Evolutionary conservation across 768 basidiomycete species (phyloP), one percentile per base, ranked within the genome.

Genomic region (Boletus fagicola): DNA sequence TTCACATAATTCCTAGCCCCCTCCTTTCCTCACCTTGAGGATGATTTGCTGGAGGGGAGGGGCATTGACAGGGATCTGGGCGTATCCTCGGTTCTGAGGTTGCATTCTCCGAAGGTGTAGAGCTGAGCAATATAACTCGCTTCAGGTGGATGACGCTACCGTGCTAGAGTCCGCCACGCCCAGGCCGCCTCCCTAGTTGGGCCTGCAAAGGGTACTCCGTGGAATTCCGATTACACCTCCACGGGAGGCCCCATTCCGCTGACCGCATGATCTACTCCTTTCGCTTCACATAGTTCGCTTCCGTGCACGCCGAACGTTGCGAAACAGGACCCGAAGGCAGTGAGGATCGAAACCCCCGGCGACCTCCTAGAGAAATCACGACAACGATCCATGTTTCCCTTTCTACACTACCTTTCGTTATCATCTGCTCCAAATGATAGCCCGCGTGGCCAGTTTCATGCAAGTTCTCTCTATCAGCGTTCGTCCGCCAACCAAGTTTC

Each of bases 201-300:
- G 38, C 18, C 43, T 48, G 22, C 55, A 53, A 42, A 45, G 43
- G 47, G 3, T 31, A 53, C 51, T 49, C 62, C 70, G 63, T 70
- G 70, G 68, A 68, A 44, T 60, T 62, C 62, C 67, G 62, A 51
- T 48, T 7, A 49, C 30, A 30, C 62, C 61, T 52, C 58, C 58
- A 57, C 53, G 53, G 49, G 42, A 13, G 51, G 43, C 22, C 22
- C 40, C n/a, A 42, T 33, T 36, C 53, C 48, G 30, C 51, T 56
- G 54, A 46, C 46, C 56, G 56, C 59, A 62, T 51, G 50, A 60
- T 59, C 53, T 57, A 49, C 58, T 24, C 55, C 43, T 20, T 49
- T 58, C 18, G 40, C 60, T 61, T 60, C 61, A 59, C 58, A 62
- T 59, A 54, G 42, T 31, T 59, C 59, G 56, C 60, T 64, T 65